These are phyloP conservation scores for Quercus variabilis DNA, from an alignment of 306 rosid genomes.

Conservation along the genomic window DNA sequence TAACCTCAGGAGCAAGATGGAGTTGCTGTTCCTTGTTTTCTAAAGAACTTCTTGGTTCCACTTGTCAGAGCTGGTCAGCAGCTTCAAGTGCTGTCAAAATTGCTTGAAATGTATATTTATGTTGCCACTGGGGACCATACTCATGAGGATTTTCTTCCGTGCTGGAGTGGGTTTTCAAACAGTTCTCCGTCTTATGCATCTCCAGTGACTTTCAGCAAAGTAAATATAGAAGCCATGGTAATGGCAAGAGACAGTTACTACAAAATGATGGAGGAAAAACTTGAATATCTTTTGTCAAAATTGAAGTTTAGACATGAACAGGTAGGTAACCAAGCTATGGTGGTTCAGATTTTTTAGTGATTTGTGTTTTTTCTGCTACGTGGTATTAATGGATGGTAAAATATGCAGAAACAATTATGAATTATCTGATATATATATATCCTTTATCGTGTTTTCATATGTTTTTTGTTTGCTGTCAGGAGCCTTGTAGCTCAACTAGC, in stretches of 20 bases:
- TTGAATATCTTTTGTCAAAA: slow-evolving; percentile 45
- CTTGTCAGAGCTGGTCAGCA: slow-evolving; percentile 96
- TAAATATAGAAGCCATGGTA: slow-evolving; percentile 50
- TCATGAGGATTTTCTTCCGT: slow-evolving; percentile 73
- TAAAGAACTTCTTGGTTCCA: slow-evolving; percentile 62
- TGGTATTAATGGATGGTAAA: neutral
- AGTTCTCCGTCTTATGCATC: slow-evolving; percentile 42
- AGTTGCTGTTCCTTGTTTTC: slow-evolving; percentile 77
- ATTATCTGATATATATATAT: neutral
- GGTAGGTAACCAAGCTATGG: slow-evolving; percentile 58
- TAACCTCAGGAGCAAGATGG: slow-evolving; percentile 70
- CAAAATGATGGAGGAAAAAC: slow-evolving; percentile 65
- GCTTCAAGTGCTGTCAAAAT: slow-evolving; percentile 82
- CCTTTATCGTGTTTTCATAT: neutral
- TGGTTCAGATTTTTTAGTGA: slow-evolving; percentile 13
- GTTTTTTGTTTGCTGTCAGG: neutral
- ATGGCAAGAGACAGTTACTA: slow-evolving; percentile 66
- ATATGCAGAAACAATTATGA: neutral
- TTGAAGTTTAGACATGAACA: slow-evolving; percentile 65
- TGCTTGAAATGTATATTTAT: slow-evolving; percentile 75
- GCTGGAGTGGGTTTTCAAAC: slow-evolving; percentile 78
- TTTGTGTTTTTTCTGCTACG: neutral
- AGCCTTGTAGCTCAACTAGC: too few relatives aligned
- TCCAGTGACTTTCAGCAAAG: slow-evolving; percentile 62
- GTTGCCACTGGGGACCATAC: slow-evolving; percentile 47